phyloP scores from a whole-genome alignment of 2,329 filamentous ascomycete species.

The Alternaria metachromatica region DNA sequence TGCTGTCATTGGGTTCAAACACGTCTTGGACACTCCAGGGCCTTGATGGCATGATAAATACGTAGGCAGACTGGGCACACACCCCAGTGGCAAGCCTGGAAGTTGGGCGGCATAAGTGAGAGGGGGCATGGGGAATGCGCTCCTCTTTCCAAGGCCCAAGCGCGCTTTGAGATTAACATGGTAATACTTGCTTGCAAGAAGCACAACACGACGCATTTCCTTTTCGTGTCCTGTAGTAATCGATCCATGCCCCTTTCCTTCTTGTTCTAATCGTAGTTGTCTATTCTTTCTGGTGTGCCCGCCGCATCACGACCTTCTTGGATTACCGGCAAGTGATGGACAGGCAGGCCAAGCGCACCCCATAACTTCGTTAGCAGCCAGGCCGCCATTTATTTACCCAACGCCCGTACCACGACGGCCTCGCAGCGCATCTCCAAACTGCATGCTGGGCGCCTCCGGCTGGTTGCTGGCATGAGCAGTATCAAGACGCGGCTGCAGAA shows the following conservation, averaged over 20 bases:
- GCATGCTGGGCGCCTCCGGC: slow-evolving; percentile 28
- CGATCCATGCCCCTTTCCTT: slow-evolving; percentile 3
- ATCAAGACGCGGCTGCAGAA: slow-evolving; percentile 44
- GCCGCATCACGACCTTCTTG: slow-evolving; percentile 2
- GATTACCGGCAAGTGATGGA: slow-evolving; percentile 5
- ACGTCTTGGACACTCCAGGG: background rate
- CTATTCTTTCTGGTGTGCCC: slow-evolving; percentile 1
- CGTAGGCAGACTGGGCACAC: background rate
- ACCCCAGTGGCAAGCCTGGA: slow-evolving; percentile 7
- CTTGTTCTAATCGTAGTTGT: background rate
- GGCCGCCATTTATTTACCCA: background rate
- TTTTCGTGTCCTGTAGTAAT: slow-evolving; percentile 6
- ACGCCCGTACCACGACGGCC: slow-evolving; percentile 1
- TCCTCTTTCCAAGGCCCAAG: slow-evolving; percentile 11
- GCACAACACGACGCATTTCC: slow-evolving; percentile 18
- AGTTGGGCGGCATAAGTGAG: slow-evolving; percentile 3
- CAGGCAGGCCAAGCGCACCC: background rate
- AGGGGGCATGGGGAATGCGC: background rate
- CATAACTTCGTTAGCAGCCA: background rate
- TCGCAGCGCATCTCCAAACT: slow-evolving; percentile 11
- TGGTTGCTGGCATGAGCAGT: slow-evolving; percentile 41
- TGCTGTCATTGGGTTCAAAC: background rate
- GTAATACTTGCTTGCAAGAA: slow-evolving; percentile 11
- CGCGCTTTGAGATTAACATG: slow-evolving; percentile 18
- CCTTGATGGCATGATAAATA: slow-evolving; percentile 1